Evolutionary conservation across 257 asterid species (phyloP).

Genomic region (Solanum acaule): DNA sequence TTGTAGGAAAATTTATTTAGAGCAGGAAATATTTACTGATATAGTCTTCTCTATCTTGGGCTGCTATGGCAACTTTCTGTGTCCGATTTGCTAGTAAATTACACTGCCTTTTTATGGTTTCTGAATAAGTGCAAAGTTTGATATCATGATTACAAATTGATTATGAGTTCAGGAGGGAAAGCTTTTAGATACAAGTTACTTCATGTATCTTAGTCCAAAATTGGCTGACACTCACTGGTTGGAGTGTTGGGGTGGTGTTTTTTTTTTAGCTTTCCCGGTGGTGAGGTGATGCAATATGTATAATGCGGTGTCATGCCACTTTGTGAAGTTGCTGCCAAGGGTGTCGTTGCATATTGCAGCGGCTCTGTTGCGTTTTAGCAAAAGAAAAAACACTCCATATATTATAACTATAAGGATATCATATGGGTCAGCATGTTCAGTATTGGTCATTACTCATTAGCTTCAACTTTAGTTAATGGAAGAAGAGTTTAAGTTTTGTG

Average conservation of each 20-base stretch:
- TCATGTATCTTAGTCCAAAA: not conserved
- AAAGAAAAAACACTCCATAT: not conserved
- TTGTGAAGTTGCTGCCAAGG: not conserved
- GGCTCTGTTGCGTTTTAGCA: not conserved
- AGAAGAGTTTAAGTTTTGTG: not conserved
- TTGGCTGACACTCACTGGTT: not conserved
- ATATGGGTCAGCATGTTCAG: not conserved
- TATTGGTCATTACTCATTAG: not conserved
- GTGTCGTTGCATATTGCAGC: not conserved
- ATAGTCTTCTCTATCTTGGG: not conserved
- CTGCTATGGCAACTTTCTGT: not conserved
- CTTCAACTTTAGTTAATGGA: not conserved
- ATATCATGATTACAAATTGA: not conserved
- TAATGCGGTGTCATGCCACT: not conserved
- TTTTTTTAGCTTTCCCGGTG: not conserved
- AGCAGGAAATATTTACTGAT: not conserved
- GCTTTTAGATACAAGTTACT: not conserved
- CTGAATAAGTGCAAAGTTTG: not conserved
- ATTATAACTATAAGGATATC: not conserved
- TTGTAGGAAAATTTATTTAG: not conserved
- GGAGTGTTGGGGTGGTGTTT: not conserved
- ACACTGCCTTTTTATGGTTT: not conserved
- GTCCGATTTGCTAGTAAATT: not conserved
- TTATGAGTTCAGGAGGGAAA: not conserved
- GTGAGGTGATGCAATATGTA: not conserved